phyloP scores from a whole-genome alignment of 306 rosid species.

The Lotus japonicus region DNA sequence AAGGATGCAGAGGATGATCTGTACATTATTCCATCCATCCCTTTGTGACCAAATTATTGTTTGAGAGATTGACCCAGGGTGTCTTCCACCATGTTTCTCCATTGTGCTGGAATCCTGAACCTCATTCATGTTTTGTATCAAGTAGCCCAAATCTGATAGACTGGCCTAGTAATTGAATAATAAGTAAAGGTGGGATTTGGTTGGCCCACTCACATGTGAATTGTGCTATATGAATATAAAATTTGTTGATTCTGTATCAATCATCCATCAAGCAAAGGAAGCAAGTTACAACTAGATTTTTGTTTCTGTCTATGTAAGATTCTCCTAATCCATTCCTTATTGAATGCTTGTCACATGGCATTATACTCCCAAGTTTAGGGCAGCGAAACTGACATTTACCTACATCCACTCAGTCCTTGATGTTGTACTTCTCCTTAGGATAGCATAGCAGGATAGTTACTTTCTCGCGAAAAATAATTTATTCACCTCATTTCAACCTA shows the following conservation, averaged over 20 bases:
- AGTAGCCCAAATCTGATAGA: background rate
- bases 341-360: background rate
- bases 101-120: slow-evolving; percentile 4
- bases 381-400: slow-evolving; percentile 14
- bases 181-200: slow-evolving; percentile 7
- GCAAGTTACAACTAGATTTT: background rate
- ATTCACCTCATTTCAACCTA: too few relatives aligned
- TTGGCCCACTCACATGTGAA: slow-evolving; percentile 19
- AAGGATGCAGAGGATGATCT: slow-evolving; percentile 14
- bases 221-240: slow-evolving; percentile 5
- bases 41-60: background rate
- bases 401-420: background rate
- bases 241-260: slow-evolving; percentile 1
- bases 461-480: background rate
- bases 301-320: slow-evolving; percentile 4
- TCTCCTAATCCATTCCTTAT: slow-evolving; percentile 6
- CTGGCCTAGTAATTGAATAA: background rate
- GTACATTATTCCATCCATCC: background rate
- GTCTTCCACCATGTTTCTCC: slow-evolving; percentile 18
- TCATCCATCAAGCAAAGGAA: slow-evolving; percentile 13
- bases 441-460: background rate
- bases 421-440: background rate
- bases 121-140: background rate
- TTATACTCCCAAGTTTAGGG: slow-evolving; percentile 3
- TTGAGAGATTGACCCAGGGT: slow-evolving; percentile 11